These are phyloP conservation scores for Psilocybe tampanensis DNA, from an alignment of 768 basidiomycete species.

Conservation along the genomic window DNA sequence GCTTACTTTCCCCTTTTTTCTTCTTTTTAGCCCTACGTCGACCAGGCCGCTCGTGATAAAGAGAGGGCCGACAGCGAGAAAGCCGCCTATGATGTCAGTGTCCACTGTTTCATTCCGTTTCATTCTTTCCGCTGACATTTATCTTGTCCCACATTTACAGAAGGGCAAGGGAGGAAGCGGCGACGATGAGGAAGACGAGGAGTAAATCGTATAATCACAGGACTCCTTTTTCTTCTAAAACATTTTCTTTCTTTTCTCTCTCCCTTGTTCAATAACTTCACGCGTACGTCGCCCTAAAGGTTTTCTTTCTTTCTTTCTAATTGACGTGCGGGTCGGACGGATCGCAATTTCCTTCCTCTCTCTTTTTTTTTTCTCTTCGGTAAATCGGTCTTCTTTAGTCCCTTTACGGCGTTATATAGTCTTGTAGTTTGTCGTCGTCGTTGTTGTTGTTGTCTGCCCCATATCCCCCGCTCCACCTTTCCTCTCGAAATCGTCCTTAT, in stretches of 20 bases:
- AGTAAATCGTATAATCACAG: constrained; percentile 21
- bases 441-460: constrained; percentile 3
- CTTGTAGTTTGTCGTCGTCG: constrained; percentile 4
- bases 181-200: constrained; percentile 39
- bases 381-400: no score
- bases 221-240: neutral
- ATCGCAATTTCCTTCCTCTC: no score
- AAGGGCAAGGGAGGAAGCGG: constrained; percentile 32
- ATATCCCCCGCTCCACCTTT: no score
- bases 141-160: constrained; percentile 11
- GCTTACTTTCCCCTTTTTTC: constrained; percentile 9
- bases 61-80: constrained; percentile 84
- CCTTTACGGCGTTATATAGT: constrained; percentile 6
- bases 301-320: no score
- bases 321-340: no score
- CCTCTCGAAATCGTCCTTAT: constrained; percentile 7
- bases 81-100: constrained; percentile 47
- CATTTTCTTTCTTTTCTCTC: constrained; percentile 1
- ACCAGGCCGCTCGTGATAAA: constrained; percentile 88
- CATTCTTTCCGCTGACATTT: neutral
- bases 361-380: no score
- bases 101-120: neutral
- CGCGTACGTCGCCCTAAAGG: no score
- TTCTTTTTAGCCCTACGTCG: constrained; percentile 73
- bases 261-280: neutral